Base-by-base conservation (phyloP, 148 eudicot species). In the Drosera capensis region DNA sequence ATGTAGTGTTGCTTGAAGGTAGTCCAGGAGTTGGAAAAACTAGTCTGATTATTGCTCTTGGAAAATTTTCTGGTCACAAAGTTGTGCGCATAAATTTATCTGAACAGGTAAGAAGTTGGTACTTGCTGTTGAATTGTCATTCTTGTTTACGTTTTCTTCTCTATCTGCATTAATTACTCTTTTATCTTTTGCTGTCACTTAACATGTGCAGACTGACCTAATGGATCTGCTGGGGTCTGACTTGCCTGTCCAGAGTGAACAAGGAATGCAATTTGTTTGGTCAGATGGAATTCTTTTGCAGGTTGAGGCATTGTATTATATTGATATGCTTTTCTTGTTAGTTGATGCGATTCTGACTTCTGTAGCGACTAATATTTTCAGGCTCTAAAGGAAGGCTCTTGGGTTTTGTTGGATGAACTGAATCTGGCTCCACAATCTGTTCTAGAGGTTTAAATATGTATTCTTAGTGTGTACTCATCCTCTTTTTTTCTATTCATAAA, bases 11-110 rank as follows among this genome's bases (percentile, higher is more conserved):
- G 60, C 46, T 90, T 73, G 99, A 90, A 71, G 99, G 99, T 54
- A 90, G 99, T 59, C 99, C 99, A 5, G 99, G 99, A 43, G 95
- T 90, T 47, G 99, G 99, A 23, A 90, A 90, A 58, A 90, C 99
- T 56, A 90, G 99, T 71, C 57, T 90, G 66, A 62, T 90, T 49
- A 63, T 70, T 45, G 82, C 93, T 43, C 57, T 90, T 44, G 99
- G 87, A 25, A 76, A 79, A 67, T 80, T 48, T 68, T 84, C 99
- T 37, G 84, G 95, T 28, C 95, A 90, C 68, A 60, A 68, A 18
- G 95, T 90, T 45, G 99, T 90, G 40, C 77, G 99, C 41, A 80
- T 90, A 43, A 90, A 90, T 55, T 68, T 90, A 43, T 90, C 99
- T 58, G 99, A 90, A 65, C 99, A 88, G 96, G 96, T 88, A 19